Base-by-base conservation (phyloP, 257 asterid genomes). In the Jasminum sambac region DNA sequence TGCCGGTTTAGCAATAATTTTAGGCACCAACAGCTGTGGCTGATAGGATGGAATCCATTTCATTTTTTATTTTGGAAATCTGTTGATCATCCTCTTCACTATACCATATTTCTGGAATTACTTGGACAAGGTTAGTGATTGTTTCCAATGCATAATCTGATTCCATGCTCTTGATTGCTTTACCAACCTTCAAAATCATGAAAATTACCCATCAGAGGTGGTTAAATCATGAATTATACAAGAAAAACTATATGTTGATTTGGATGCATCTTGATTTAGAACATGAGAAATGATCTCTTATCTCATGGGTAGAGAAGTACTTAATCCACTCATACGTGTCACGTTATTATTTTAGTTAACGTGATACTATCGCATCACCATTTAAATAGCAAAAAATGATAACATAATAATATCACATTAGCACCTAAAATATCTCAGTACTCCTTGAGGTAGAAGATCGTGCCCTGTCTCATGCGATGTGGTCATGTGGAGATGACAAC, bases 21-120 rank as follows among this genome's bases (percentile, higher is more conserved):
- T 81, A 91, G 9, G 95, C 97, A 61, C 89, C 88, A 42, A 91
- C 91, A 16, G 75, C 16, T 34, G 96, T 85, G 69, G 88, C 61
- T 40, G 89, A 76, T 65, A 55, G 58, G 39, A 84, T 74, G 17
- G 90, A 82, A 24, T 79, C 91, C 86, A 88, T 78, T 66, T 86
- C 93, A 61, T 38, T 82, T 82, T 83, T 80, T 7, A 66, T 41
- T 46, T 69, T 78, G 14, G 57, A 42, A 26, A 79, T 74, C 59
- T 67, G 81, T 16, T 81, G 21, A n/a, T 66, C 76, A 23, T 68
- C 72, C 46, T 71, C 86, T 63, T 71, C 82, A 43, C 23, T 69
- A 4, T 66, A 13, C 98, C 97, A 92, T 75, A 90, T 87, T 66
- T 89, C 95, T 70, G 96, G 98, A 42, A 92, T 83, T 50, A 74